Evolutionary conservation across 1,284 basidiomycete species (phyloP).

Genomic region (Pseudozyma thailandica): DNA sequence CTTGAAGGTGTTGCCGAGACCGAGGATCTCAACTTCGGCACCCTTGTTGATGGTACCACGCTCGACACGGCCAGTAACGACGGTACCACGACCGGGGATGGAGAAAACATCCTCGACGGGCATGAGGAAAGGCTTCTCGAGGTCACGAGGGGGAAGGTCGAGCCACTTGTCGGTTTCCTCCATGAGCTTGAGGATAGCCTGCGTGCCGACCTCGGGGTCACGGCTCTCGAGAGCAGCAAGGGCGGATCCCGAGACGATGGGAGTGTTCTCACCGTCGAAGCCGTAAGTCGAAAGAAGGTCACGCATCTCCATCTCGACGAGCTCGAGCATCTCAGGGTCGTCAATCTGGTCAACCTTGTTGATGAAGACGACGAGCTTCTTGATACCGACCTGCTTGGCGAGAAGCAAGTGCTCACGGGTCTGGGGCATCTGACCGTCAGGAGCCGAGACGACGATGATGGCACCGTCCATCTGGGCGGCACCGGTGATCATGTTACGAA

Average conservation of each 20-base stretch:
- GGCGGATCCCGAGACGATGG: constrained; percentile 96
- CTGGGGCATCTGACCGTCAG: constrained; percentile 99
- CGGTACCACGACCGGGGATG: constrained; percentile 97
- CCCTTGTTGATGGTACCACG: constrained; percentile 93
- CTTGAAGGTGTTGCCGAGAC: constrained; percentile 84
- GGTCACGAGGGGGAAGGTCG: constrained; percentile 92
- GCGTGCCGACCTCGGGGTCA: constrained; percentile 80
- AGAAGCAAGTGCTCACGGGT: constrained; percentile 97
- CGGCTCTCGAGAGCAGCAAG: constrained; percentile 91
- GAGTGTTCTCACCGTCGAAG: constrained; percentile 96
- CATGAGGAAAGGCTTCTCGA: constrained; percentile 98
- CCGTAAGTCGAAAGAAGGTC: constrained; percentile 87
- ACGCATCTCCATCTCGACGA: constrained; percentile 99
- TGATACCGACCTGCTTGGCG: constrained; percentile 97
- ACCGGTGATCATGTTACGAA: constrained; percentile 96
- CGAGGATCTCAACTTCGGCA: constrained; percentile 92
- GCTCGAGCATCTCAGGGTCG: constrained; percentile 97
- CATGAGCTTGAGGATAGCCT: constrained; percentile 86
- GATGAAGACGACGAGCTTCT: constrained; percentile 98
- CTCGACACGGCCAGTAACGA: constrained; percentile 96
- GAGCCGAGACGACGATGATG: constrained; percentile 86
- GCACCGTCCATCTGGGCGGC: constrained; percentile 93
- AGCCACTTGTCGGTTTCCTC: constrained; percentile 93
- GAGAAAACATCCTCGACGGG: constrained; percentile 98
- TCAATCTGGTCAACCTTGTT: constrained; percentile 98